These are phyloP conservation scores for Acidomyces sp. DNA, from an alignment of 495 filamentous ascomycete species.

Conservation along the genomic window DNA sequence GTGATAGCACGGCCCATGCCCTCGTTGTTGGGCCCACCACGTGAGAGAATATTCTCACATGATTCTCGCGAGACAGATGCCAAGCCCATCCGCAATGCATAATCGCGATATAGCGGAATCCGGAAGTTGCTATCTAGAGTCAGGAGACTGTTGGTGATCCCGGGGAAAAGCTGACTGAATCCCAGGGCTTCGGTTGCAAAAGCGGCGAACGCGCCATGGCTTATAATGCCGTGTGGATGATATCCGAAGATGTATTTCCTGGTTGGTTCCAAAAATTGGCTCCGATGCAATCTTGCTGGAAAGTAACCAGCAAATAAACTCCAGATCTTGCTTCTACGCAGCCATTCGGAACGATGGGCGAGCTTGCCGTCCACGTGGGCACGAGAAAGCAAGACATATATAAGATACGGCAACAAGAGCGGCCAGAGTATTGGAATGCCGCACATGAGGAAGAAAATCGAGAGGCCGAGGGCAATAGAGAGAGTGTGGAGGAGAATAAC, in stretches of 20 bases:
- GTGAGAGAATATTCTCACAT: slow-evolving; percentile 71
- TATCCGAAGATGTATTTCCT: slow-evolving; percentile 98
- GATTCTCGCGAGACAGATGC: slow-evolving; percentile 81
- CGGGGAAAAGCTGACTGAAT: slow-evolving; percentile 80
- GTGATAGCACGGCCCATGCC: slow-evolving; percentile 96
- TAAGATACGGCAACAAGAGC: slow-evolving; percentile 74
- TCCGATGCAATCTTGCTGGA: slow-evolving; percentile 75
- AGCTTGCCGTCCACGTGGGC: slow-evolving; percentile 61
- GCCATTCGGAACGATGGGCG: slow-evolving; percentile 54
- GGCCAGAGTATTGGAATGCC: slow-evolving; percentile 87
- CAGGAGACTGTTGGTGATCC: slow-evolving; percentile 85
- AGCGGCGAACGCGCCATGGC: slow-evolving; percentile 82
- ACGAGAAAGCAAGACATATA: slow-evolving; percentile 69
- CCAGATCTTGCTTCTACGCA: slow-evolving; percentile 70
- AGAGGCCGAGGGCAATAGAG: slow-evolving; percentile 58
- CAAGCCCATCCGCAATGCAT: slow-evolving; percentile 71
- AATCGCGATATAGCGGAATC: slow-evolving; percentile 87
- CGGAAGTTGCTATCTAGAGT: slow-evolving; percentile 91
- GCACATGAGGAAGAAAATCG: slow-evolving; percentile 83
- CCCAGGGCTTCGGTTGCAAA: slow-evolving; percentile 86
- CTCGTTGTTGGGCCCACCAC: slow-evolving; percentile 61
- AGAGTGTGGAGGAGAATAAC: slow-evolving; percentile 78
- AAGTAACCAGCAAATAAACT: slow-evolving; percentile 86
- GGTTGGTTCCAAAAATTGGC: slow-evolving; percentile 59
- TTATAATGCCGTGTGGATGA: slow-evolving; percentile 94